Evolutionary conservation across 1,284 basidiomycete genomes (phyloP), one percentile per base, ranked within the genome.

Genomic region (Wallemia ichthyophaga): DNA sequence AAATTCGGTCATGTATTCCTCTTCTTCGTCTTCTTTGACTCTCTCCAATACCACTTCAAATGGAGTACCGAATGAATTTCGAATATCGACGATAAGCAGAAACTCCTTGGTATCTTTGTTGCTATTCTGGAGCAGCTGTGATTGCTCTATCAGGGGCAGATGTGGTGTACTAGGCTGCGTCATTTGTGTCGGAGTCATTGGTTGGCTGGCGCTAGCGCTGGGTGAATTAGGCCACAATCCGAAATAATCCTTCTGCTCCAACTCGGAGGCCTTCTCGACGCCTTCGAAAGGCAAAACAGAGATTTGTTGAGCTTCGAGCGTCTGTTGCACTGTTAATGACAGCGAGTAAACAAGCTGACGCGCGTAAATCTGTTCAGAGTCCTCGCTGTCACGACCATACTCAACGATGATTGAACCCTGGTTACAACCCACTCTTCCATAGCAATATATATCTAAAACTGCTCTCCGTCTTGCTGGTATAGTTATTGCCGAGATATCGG

Each of bases 21-120:
- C 63, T 21, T 58, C 27, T 59, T 54, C 60, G 33, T 80, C 27
- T 59, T 54, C 60, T 53, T 80, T 79, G 28, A 71, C 69, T 53
- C 83, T 72, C 58, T 80, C 73, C 60, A 96, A 78, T 0, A 76
- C 78, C 7, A 92, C 81, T 65, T 91, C 83, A 66, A 96, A 92
- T 0, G 88, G 85, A 25, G 82, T 73, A 0, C 83, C 84, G 65
- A 87, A 91, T 1, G 82, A 80, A 67, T 98, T 98, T 58, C 81
- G 76, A 17, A 96, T 80, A 66, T 89, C 85, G 27, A 95, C 70
- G 1, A 79, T 79, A 65, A 95, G 80, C 11, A 96, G 71, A 68
- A 86, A 92, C 77, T 83, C 84, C 26, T 78, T 75, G 1, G 74
- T 73, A 55, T 77, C 75, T 28, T 79, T 74, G 37, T 28, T 73